Base-by-base conservation (phyloP, 2,329 filamentous ascomycete genomes). In the Elsinoe fawcettii region DNA sequence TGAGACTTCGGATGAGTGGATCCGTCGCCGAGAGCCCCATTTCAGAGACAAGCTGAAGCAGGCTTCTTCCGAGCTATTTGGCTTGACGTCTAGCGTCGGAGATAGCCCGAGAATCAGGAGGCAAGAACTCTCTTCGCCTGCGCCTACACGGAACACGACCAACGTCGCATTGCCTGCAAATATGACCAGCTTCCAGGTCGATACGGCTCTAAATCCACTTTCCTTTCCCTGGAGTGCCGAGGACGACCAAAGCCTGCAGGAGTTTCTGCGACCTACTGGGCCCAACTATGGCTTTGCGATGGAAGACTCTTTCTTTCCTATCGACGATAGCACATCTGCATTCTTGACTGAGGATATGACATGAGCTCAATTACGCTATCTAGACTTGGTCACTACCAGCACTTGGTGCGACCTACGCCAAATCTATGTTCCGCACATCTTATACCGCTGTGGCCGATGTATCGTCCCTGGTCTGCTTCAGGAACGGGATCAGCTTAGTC, bases 401-500 rank as follows among this genome's bases (percentile, higher is more conserved):
- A 20, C 34, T 36, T 53, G 49, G 20, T 53, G 16, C 32, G 49
- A 34, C 30, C 18, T 22, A 25, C 18, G 16, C 49, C 6, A 18
- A 23, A 39, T 37, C 23, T 46, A 37, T 14, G 34, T 4, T 12
- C 34, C 4, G 14, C 34, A 12, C 9, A 22, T 20, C n/a, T 25
- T 9, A 39, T 12, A 39, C 49, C 6, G n/a, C 16, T 16, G 49
- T 37, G 11, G 49, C 32, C 3, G 49, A 18, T 25, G 78, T 80
- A 60, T 78, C 75, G 60, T 80, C 76, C 57, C 78, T 69, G 5
- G 77, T 78, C 51, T 76, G 73, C 59, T 76, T 76, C 58, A 81
- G 62, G 59, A 81, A 81, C 0, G 78, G 76, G 56, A 80, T 78
- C 59, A 80, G 63, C 58, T 72, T 74, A 0, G 78, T 80, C 0